Conservation (phyloP, 306 rosid species). For the Cucumis melo region DNA sequence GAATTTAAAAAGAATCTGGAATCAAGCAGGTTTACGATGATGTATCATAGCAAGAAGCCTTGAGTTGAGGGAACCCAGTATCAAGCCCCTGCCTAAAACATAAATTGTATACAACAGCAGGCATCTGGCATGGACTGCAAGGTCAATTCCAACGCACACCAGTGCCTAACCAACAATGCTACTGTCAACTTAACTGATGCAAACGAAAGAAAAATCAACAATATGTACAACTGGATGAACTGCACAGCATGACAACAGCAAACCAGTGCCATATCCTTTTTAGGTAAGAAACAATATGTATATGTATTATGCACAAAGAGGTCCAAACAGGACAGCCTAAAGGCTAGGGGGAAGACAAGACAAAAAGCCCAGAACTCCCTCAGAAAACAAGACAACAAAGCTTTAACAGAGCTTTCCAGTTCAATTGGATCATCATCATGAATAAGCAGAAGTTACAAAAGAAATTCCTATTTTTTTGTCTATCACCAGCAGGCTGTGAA, state of each 20-base stretch:
- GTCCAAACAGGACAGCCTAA: too few species aligned
- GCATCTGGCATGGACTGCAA: slow-evolving; percentile 3
- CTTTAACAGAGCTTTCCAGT: too few species aligned
- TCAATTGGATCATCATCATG: too few species aligned
- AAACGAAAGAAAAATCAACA: not conserved
- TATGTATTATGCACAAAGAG: too few species aligned
- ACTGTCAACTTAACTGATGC: not conserved
- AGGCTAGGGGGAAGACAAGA: too few species aligned
- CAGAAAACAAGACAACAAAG: too few species aligned
- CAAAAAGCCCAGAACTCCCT: too few species aligned
- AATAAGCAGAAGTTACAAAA: too few species aligned
- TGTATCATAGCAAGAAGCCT: slow-evolving; percentile 4
- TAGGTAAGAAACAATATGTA: too few species aligned
- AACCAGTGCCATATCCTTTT: not conserved
- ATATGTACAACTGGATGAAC: not conserved
- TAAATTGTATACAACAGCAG: slow-evolving; percentile 1
- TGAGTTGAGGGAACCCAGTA: not conserved
- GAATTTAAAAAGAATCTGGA: not conserved
- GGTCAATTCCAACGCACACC: not conserved
- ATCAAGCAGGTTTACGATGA: slow-evolving; percentile 2
- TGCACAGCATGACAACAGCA: not conserved
- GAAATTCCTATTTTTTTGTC: too few species aligned
- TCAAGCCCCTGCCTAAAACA: not conserved
- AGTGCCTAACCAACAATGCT: slow-evolving; percentile 1
- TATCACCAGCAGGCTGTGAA: too few species aligned